phyloP scores from a whole-genome alignment of 192 early-diverging fungal genomes.

The Coemansia sp. region DNA sequence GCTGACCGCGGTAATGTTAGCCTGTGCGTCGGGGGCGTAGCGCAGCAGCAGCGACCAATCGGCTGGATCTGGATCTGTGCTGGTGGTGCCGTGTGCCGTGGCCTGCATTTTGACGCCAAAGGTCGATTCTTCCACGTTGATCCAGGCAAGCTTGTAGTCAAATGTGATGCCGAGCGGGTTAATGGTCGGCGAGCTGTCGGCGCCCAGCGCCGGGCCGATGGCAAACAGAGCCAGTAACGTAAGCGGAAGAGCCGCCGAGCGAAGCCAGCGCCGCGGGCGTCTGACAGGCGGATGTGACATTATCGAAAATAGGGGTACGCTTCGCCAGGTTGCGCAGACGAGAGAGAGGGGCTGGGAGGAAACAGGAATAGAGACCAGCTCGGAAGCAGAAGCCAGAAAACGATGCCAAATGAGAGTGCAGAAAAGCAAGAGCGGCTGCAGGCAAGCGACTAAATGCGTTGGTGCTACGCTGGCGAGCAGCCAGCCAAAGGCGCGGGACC shows the following conservation, averaged over 20 bases:
- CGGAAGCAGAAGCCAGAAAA: too few species aligned
- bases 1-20: conserved; percentile 31
- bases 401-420: too few species aligned
- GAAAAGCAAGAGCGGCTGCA: too few species aligned
- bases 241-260: conserved; percentile 2
- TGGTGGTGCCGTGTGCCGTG: too few species aligned
- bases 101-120: conserved; percentile 38
- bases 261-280: conserved; percentile 9
- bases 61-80: conserved; percentile 10
- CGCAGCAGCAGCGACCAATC: conserved; percentile 40
- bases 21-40: conserved; percentile 19
- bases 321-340: background rate
- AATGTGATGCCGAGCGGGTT: conserved; percentile 39
- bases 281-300: background rate
- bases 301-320: background rate
- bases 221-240: background rate
- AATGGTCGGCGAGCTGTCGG: background rate
- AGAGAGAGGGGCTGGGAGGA: background rate
- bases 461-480: too few species aligned
- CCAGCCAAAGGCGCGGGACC: too few species aligned
- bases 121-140: conserved; percentile 24
- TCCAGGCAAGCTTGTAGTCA: conserved; percentile 39
- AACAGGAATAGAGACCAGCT: background rate
- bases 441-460: too few species aligned
- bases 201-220: conserved; percentile 3